Conservation (phyloP, 2,329 filamentous ascomycete species). For the Metarhizium rileyi region DNA sequence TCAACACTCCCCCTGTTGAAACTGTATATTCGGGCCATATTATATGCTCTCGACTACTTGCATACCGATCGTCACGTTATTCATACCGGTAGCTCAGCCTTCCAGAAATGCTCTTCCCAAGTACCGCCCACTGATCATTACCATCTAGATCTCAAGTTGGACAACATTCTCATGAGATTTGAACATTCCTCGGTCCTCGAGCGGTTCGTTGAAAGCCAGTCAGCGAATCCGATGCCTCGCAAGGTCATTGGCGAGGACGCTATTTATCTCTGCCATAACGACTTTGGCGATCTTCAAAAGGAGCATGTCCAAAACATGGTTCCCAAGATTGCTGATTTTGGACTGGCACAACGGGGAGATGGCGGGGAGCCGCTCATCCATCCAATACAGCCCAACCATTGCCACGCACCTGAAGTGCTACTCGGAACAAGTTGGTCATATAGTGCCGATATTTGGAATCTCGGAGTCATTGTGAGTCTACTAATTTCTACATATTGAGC, state of each 20-base stretch:
- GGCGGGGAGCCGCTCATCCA: constrained; percentile 6
- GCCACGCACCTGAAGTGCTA: constrained; percentile 8
- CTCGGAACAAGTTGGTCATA: constrained; percentile 1
- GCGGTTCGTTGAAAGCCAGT: constrained; percentile 9
- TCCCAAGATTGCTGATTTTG: constrained; percentile 12
- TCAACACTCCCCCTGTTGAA: constrained; percentile 20
- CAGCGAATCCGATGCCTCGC: constrained; percentile 4
- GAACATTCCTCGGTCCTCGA: constrained; percentile 12
- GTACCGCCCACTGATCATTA: not conserved
- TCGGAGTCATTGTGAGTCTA: not conserved
- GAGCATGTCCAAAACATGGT: constrained; percentile 6
- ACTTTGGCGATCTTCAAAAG: constrained; percentile 9
- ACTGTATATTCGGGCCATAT: constrained; percentile 20
- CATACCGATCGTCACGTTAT: constrained; percentile 32
- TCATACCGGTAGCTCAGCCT: constrained; percentile 19
- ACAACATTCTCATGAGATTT: constrained; percentile 15
- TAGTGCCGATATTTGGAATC: constrained; percentile 1
- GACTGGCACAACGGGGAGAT: constrained; percentile 9
- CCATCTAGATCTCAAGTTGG: constrained; percentile 15
- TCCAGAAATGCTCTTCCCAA: not conserved
- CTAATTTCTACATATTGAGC: not conserved
- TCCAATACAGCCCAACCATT: constrained; percentile 11
- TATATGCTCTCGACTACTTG: constrained; percentile 31
- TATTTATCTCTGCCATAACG: constrained; percentile 10
- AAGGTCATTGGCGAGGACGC: constrained; percentile 7